A percentile compares a stretch with the other conserved stretches of the same genome.
Conservation (phyloP, 2,329 filamentous ascomycete genomes). For the Colletotrichum sp. region DNA sequence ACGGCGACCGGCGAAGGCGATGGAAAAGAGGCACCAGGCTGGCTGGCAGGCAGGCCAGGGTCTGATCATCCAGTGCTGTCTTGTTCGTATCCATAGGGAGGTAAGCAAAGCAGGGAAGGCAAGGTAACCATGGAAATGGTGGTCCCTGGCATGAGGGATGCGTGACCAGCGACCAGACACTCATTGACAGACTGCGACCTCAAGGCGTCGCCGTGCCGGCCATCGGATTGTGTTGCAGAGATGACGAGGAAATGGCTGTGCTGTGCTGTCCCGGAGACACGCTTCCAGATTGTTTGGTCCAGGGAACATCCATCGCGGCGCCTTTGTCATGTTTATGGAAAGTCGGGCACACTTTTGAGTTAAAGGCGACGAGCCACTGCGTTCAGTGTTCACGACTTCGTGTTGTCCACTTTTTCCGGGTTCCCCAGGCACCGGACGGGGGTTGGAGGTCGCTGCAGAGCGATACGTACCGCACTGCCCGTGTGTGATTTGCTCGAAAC, state of each 20-base stretch:
- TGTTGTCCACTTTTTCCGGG: conserved; percentile 11
- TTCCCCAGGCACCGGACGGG: conserved; percentile 11
- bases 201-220: not conserved
- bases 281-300: conserved; percentile 1
- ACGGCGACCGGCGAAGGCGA: not conserved
- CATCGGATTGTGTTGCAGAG: not conserved
- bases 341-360: conserved; percentile 7
- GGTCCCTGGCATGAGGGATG: not conserved
- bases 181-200: not conserved
- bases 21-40: not conserved
- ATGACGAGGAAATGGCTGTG: not conserved
- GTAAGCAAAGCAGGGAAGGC: not conserved
- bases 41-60: not conserved
- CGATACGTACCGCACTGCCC: conserved; percentile 2
- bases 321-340: conserved; percentile 10
- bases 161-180: not conserved
- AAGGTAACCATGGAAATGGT: conserved; percentile 10
- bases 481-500: conserved; percentile 8
- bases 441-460: not conserved
- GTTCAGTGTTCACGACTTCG: conserved; percentile 9
- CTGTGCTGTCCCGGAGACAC: conserved; percentile 1
- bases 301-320: not conserved
- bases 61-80: not conserved
- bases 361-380: not conserved
- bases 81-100: not conserved